Evolutionary conservation across 2,329 filamentous ascomycete species (phyloP), one percentile per base, ranked within the genome.

Genomic region (Pseudodiploospora longispora): DNA sequence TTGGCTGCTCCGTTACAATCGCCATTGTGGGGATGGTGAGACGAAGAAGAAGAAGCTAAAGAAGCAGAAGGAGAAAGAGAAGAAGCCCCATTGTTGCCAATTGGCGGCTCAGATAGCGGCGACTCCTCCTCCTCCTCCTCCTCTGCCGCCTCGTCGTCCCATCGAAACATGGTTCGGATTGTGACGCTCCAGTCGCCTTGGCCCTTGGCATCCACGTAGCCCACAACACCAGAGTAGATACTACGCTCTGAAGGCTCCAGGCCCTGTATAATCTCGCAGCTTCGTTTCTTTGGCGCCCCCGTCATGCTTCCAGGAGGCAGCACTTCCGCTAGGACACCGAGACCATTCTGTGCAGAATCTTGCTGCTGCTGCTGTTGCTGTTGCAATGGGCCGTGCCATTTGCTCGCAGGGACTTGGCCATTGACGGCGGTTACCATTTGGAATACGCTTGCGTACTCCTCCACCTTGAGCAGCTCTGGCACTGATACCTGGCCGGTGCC

Each of bases 281-380:
- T 91, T 38, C 91, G 78, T 65, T 91, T 90, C 71, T 97, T 97
- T 0, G 91, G 93, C 1, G 91, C 91, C 6, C 93, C 93, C 2
- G 91, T 97, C 93, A 97, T 97, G 56, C 85, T 91, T 0, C 93
- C 91, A 0, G 93, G 89, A 0, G 93, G 91, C 1, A 97, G 72
- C 39, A 82, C 85, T 6, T 81, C 75, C 0, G 84, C 78, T 0
- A 97, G 76, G 4, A 91, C 83, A 47, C 90, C 83, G 32, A 93
- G 69, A 2, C 85, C 87, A 0, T 80, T 79, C 47, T 75, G 70
- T 5, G 42, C 38, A 10, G 45, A 48, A 19, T 7, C 45, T 19
- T 19, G 19, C 2, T 19, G 19, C 19, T 46, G 19, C 19, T 19
- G 19, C 19, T 19, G 19, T 19, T 19, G 19, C 19, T 19, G 19